A percentile compares a stretch with the other conserved stretches of the same genome.
Evolutionary conservation across 176 grass and related monocot genomes (phyloP).

Genomic region (Lolium multiflorum): DNA sequence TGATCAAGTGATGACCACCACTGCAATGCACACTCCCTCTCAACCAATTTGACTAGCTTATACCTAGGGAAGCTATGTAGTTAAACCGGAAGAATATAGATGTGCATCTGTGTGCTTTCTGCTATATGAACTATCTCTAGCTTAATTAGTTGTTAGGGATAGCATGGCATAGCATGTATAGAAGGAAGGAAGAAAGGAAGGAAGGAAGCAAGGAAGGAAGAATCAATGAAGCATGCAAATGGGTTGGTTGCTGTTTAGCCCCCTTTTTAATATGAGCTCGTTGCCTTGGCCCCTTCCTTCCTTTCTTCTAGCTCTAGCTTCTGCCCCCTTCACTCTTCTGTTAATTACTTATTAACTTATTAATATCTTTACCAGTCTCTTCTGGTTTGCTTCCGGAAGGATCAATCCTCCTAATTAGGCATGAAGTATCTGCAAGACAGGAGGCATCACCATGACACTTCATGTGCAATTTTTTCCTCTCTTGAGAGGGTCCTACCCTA

Average conservation of each 20-base stretch:
- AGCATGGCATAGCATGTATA: slow-evolving; percentile 43
- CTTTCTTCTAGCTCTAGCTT: slow-evolving; percentile 42
- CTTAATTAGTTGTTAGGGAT: slow-evolving; percentile 18
- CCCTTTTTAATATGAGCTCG: slow-evolving; percentile 53
- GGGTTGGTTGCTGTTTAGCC: slow-evolving; percentile 57
- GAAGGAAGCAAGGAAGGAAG: neutral
- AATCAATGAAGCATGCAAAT: slow-evolving; percentile 23
- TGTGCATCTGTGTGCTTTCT: neutral
- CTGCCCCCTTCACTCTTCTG: slow-evolving; percentile 52
- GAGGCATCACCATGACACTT: slow-evolving; percentile 54
- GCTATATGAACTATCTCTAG: slow-evolving; percentile 37
- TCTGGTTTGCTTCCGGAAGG: slow-evolving; percentile 36
- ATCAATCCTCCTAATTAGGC: slow-evolving; percentile 25
- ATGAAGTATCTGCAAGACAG: slow-evolving; percentile 40
- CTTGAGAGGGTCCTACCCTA: slow-evolving; percentile 41
- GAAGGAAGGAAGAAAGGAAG: neutral
- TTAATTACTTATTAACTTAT: slow-evolving; percentile 7
- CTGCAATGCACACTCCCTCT: slow-evolving; percentile 40
- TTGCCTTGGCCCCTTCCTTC: slow-evolving; percentile 4
- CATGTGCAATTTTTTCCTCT: slow-evolving; percentile 43
- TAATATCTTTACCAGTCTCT: neutral
- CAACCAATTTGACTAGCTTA: slow-evolving; percentile 1
- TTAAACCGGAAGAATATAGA: neutral
- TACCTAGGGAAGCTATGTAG: slow-evolving; percentile 15
- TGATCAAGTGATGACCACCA: slow-evolving; percentile 15